Evolutionary conservation across 768 basidiomycete genomes (phyloP), one percentile per base, ranked within the genome.

Genomic region (Piloderma croceum): DNA sequence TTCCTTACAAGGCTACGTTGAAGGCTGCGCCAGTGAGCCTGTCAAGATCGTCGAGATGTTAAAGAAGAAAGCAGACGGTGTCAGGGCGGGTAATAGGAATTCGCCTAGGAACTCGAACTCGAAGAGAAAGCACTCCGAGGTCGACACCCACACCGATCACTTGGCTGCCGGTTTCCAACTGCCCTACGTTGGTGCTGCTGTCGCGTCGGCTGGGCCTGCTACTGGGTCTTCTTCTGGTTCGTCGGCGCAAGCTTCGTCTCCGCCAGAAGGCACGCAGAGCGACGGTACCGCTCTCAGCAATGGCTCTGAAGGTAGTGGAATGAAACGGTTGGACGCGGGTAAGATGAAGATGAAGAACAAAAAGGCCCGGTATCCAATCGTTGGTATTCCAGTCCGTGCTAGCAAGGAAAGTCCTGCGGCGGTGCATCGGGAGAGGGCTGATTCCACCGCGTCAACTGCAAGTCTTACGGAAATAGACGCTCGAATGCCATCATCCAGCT

Each of bases 161-260:
- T 68, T 71, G 38, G 54, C 61, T 11, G 67, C 69, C 17, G 61
- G 58, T 35, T 72, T 74, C 44, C 63, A 65, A 34, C 49, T 73
- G 9, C 73, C 71, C 6, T 74, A 66, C 44, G 67, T 71, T 20
- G 59, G 64, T 7, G 52, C 54, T 0, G 60, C 64, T 3, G 65
- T 67, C 29, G 49, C 47, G 29, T 60, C 58, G 7, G 43, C 48
- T 44, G 9, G 48, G 45, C 10, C 47, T 38, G 19, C 34, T 45
- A 17, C 38, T 44, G n/a, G 24, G 45, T 19, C 47, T 46, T 47
- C 54, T 24, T 18, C 42, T 43, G 24, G 40, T 24, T 6, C 34
- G 7, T 46, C 43, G 7, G 23, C 36, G 7, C 34, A 46, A 13
- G n/a, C 25, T 4, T 9, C 31, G 20, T 37, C 15, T 27, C 32